phyloP scores from a whole-genome alignment of 148 eudicot genomes.

The Camellia japonica region DNA sequence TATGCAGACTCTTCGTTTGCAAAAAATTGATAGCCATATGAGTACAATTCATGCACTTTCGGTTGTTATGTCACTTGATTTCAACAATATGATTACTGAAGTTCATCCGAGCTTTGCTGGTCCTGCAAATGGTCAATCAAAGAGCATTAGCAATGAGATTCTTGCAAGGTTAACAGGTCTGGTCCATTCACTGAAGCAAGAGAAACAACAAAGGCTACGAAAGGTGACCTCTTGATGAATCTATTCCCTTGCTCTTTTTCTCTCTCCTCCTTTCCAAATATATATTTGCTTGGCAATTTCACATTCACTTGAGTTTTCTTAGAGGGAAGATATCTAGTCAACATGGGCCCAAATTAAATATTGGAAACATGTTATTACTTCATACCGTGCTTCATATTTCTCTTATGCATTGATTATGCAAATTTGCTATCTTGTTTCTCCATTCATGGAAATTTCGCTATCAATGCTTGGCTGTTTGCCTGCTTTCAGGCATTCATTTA shows the following conservation, averaged over 20 bases:
- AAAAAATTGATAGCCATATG: constrained; percentile 52
- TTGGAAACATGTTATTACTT: neutral
- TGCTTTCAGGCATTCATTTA: too few relatives aligned
- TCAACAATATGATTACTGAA: constrained; percentile 46
- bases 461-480: neutral
- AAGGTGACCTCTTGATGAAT: constrained; percentile 39
- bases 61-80: constrained; percentile 67
- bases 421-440: neutral
- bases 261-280: neutral
- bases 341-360: neutral
- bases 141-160: constrained; percentile 81
- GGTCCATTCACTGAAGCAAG: constrained; percentile 60
- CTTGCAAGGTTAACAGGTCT: constrained; percentile 58
- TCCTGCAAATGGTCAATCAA: constrained; percentile 50
- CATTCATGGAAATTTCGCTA: neutral
- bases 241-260: neutral
- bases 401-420: neutral
- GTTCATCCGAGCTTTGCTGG: constrained; percentile 69
- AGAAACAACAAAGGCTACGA: constrained; percentile 58
- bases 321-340: neutral
- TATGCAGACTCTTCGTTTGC: constrained; percentile 68
- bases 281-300: neutral
- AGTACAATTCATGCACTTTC: constrained; percentile 62
- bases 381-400: neutral
- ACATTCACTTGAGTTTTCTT: neutral